Base-by-base conservation (phyloP, 179 eudicot genomes). In the Sideroxylon spinosum region DNA sequence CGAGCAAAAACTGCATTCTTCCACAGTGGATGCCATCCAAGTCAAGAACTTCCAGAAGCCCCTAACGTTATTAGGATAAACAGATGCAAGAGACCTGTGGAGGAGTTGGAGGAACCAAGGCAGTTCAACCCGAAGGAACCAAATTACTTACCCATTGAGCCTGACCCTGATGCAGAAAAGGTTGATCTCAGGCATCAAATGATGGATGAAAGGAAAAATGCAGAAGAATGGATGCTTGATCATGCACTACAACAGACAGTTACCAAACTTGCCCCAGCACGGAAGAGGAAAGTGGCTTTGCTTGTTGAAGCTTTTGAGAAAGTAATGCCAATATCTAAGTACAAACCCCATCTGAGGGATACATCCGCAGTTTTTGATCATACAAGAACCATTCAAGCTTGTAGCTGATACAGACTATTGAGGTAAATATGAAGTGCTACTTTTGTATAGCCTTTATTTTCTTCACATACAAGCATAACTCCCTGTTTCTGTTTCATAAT, bases 221-320 rank as follows among this genome's bases (percentile, higher is more conserved):
- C 96, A 32, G 93, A 94, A 76, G 98, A 94, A 78, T 94, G 94
- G 94, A 92, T 93, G 97, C 83, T 94, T 28, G 98, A 94, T 79
- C 81, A 84, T 75, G 98, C 97, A 68, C 86, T 94, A 29, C 91
- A 76, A 49, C 89, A 86, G 81, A 86, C 96, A 10, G 91, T 94
- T 57, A 81, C 79, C 80, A 88, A 86, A 67, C 97, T 94, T 7
- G 93, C 89, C 57, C 90, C 94, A 6, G 97, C 93, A 48, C 84
- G 97, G 46, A 94, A 88, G 79, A 93, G 76, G 75, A 92, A 90
- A 82, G 98, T 94, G 52, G 93, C 91, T 16, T 77, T 92, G 81
- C 91, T 92, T 7, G 97, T 94, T 68, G 96, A 89, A 82, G 98
- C 98, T 79, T 94, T 93, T 71, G 97, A 94, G 78, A 83, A 86